Evolutionary conservation across 2,329 filamentous ascomycete species (phyloP), one percentile per base, ranked within the genome.

Genomic region (Raffaelea arxii): DNA sequence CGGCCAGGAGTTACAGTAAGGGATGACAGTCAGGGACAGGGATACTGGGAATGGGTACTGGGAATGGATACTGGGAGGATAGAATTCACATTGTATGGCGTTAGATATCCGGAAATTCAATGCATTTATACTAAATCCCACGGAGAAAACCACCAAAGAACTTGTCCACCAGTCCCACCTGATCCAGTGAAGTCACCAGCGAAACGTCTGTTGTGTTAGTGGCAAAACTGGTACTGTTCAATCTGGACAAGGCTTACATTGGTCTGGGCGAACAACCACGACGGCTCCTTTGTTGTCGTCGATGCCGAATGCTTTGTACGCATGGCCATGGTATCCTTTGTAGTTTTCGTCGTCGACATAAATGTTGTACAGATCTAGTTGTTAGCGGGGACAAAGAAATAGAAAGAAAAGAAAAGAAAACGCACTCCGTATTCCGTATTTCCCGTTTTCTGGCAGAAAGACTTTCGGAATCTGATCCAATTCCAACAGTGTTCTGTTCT

Each of bases 191-290:
- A 9, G 32, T 36, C 7, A 36, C 32, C 32, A 36, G 7, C 7
- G 32, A 36, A 12, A 36, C 32, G 16, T 36, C 32, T 36, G 32
- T 16, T 16, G 16, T 16, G 32, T 36, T 16, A 36, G 32, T 18
- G 19, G 19, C 14, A 36, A 6, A 36, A 12, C 5, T 6, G 7
- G 32, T 36, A 5, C 32, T 16, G 32, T 9, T 16, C 27, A 9
- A 30, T 9, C 27, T 9, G 16, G 16, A 16, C 27, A 30, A 9
- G 32, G 61, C 71, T 64, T 60, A 77, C 75, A 77, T 62, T 81
- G 77, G 63, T 82, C 78, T 2, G 78, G 78, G 10, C 78, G 65
- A 9, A 80, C 69, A 50, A 82, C 62, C 0, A 75, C 65, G 5
- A 51, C 0, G 67, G 70, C 0, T 6, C 74, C 73, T 25, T 59